A percentile compares a stretch with the other conserved stretches of the same genome.
Conservation (phyloP, 345 rosid genomes). For the Camelina hispida region DNA sequence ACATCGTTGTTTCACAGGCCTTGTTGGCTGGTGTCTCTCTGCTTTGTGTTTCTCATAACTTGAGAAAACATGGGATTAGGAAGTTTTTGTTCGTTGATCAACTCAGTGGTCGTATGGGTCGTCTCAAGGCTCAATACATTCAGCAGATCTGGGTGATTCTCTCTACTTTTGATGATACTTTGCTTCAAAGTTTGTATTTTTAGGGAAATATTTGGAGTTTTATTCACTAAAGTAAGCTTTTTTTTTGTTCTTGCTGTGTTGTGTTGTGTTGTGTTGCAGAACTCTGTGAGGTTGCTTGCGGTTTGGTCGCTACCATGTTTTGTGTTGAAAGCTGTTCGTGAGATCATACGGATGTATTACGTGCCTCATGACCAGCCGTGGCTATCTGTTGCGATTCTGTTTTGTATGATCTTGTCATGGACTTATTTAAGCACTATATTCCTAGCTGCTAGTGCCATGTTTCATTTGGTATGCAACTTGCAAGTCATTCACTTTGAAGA, state of each 20-base stretch:
- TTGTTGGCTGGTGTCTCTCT: slow-evolving; percentile 78
- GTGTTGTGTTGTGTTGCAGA: slow-evolving; percentile 53
- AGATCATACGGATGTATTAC: slow-evolving; percentile 58
- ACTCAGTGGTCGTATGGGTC: slow-evolving; percentile 56
- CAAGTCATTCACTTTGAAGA: slow-evolving; percentile 92
- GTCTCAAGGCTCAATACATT: slow-evolving; percentile 56
- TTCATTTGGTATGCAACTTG: slow-evolving; percentile 88
- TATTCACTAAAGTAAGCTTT: not conserved
- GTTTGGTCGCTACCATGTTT: slow-evolving; percentile 82
- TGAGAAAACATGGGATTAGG: slow-evolving; percentile 75
- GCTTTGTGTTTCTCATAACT: slow-evolving; percentile 73
- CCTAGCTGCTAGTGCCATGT: slow-evolving; percentile 75
- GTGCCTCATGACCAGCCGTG: slow-evolving; percentile 65
- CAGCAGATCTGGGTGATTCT: slow-evolving; percentile 60
- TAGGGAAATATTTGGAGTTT: not conserved
- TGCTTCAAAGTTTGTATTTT: too few relatives aligned
- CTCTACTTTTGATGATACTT: too few relatives aligned
- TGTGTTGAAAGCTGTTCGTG: slow-evolving; percentile 65
- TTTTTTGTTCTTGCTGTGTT: not conserved
- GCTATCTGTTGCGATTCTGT: slow-evolving; percentile 62
- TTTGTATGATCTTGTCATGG: slow-evolving; percentile 73
- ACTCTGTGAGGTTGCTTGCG: slow-evolving; percentile 63
- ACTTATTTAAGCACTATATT: slow-evolving; percentile 67
- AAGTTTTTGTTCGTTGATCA: slow-evolving; percentile 85
- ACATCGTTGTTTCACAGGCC: slow-evolving; percentile 78